Percentiles rank a stretch among this genome's conserved stretches.
Evolutionary conservation across 768 basidiomycete genomes (phyloP).

Genomic region (Suillus brevipes): DNA sequence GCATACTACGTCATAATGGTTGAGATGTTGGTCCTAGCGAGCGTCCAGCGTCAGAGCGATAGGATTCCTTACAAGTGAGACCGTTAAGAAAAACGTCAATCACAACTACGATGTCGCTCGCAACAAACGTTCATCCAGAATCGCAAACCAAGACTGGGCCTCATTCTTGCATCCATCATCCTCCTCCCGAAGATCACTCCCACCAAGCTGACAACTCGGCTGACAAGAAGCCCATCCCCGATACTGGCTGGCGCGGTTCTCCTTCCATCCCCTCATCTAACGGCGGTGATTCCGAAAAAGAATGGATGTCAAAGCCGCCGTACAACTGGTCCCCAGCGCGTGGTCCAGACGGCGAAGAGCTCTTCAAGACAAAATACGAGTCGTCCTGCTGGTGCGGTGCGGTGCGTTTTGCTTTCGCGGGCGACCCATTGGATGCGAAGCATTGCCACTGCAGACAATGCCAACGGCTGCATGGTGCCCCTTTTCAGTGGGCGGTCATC

Average conservation of each 20-base stretch:
- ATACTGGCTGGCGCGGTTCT: constrained; percentile 8
- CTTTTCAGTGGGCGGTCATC: constrained; percentile 38
- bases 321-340: constrained; percentile 28
- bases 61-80: no score
- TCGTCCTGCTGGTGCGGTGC: constrained; percentile 36
- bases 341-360: constrained; percentile 11
- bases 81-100: background rate
- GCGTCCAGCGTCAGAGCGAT: no score
- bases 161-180: background rate
- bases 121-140: background rate
- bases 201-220: background rate
- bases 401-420: constrained; percentile 31
- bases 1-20: no score
- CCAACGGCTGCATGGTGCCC: constrained; percentile 32
- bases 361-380: background rate
- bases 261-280: constrained; percentile 8
- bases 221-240: constrained; percentile 4
- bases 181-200: constrained; percentile 1
- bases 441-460: constrained; percentile 35
- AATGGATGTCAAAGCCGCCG: constrained; percentile 33
- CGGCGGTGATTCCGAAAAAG: constrained; percentile 24
- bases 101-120: background rate
- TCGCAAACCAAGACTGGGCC: background rate
- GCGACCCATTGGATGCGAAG: constrained; percentile 34
- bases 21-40: no score